phyloP scores from a whole-genome alignment of 1,284 basidiomycete genomes.

The Cryptococcus floricola region DNA sequence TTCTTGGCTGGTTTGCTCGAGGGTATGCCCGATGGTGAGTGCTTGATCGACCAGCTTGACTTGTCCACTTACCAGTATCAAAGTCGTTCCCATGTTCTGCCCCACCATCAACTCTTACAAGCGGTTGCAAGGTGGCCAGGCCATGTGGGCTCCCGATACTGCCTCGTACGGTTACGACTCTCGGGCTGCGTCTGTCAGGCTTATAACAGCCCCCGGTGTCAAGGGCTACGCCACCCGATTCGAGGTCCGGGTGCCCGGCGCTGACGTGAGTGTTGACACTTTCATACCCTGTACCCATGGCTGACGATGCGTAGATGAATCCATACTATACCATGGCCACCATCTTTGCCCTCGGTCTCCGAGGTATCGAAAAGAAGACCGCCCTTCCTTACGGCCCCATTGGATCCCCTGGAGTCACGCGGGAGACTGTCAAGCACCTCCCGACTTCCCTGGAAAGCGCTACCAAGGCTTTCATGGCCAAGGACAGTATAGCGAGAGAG shows the following conservation, averaged over 20 bases:
- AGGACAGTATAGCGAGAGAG: conserved; percentile 75
- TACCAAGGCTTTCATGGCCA: conserved; percentile 70
- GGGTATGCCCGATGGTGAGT: conserved; percentile 78
- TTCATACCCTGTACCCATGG: background rate
- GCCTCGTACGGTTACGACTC: conserved; percentile 89
- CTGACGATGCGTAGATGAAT: conserved; percentile 54
- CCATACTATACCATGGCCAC: conserved; percentile 82
- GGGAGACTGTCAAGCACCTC: conserved; percentile 60
- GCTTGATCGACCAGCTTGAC: background rate
- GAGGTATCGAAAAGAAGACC: conserved; percentile 77
- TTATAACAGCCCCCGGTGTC: conserved; percentile 84
- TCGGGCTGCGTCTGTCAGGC: conserved; percentile 81
- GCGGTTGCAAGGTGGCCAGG: conserved; percentile 85
- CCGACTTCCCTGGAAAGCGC: conserved; percentile 75
- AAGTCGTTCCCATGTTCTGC: conserved; percentile 59
- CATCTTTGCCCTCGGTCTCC: conserved; percentile 77
- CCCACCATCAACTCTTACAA: conserved; percentile 98
- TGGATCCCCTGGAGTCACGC: conserved; percentile 40
- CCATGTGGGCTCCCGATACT: conserved; percentile 92
- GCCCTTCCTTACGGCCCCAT: conserved; percentile 69
- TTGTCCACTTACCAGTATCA: background rate
- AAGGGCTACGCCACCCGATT: conserved; percentile 75
- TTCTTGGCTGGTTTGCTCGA: conserved; percentile 88
- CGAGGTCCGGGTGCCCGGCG: conserved; percentile 90
- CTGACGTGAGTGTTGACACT: conserved; percentile 62